Evolutionary conservation across 768 basidiomycete genomes (phyloP).

Genomic region (Hydnum rufescens): DNA sequence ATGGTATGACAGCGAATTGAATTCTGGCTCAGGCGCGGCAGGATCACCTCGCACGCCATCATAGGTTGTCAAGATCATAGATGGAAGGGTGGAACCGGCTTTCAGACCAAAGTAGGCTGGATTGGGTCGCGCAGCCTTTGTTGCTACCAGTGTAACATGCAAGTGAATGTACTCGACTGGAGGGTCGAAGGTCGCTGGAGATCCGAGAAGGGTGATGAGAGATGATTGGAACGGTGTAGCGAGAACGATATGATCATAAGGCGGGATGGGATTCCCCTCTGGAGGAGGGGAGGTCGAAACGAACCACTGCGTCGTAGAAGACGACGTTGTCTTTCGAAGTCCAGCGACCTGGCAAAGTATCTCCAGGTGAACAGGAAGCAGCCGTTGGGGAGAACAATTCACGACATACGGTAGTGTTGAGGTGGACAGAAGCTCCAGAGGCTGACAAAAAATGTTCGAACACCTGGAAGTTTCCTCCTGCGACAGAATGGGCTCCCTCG

Average conservation of each 20-base stretch:
- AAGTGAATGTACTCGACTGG: slow-evolving; percentile 49
- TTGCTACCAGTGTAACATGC: slow-evolving; percentile 79
- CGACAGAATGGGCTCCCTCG: slow-evolving; percentile 38
- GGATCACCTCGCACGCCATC: slow-evolving; percentile 23
- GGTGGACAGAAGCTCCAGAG: slow-evolving; percentile 46
- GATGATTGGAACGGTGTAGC: slow-evolving; percentile 72
- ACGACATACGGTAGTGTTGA: slow-evolving; percentile 64
- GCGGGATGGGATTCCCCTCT: not conserved
- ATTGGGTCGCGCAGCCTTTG: slow-evolving; percentile 39
- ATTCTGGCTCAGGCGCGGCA: slow-evolving; percentile 47
- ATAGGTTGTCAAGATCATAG: slow-evolving; percentile 51
- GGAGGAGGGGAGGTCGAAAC: too few relatives aligned
- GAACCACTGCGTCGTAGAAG: too few relatives aligned
- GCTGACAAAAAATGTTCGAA: slow-evolving; percentile 63
- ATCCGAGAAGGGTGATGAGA: slow-evolving; percentile 27
- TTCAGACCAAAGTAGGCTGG: slow-evolving; percentile 49
- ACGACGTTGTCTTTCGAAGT: too few relatives aligned
- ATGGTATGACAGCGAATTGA: slow-evolving; percentile 65
- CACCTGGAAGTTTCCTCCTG: slow-evolving; percentile 67
- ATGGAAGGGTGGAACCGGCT: slow-evolving; percentile 28
- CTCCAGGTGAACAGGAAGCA: too few relatives aligned
- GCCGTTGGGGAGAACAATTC: too few relatives aligned
- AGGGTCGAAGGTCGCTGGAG: slow-evolving; percentile 19
- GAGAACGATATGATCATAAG: slow-evolving; percentile 59
- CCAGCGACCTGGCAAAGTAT: too few relatives aligned